Base-by-base conservation (phyloP, 352 stramenopile genomes). In the Pythium monospermum region DNA sequence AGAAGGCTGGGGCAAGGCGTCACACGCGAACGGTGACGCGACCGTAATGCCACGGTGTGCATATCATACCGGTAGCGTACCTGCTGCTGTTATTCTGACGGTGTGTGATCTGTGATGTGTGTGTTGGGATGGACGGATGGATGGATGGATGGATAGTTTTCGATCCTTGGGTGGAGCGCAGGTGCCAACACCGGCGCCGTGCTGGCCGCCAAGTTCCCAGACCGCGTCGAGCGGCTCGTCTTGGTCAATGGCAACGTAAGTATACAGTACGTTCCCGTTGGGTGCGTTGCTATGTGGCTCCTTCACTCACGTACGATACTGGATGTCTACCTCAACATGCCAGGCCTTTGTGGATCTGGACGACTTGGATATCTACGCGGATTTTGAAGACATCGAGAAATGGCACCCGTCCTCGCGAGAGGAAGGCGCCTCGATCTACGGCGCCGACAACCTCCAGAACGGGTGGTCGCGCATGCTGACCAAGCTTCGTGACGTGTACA, bases 171-270 rank as follows among this genome's bases (percentile, higher is more conserved):
- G 22, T 88, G 76, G 68, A 87, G 78, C 41, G 76, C 83, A 15
- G 83, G 83, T 23, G 83, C 83, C 37, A 93, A 91, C 57, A 69
- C 82, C 15, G 70, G 68, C 35, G 80, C 78, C 23, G 78, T 88
- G 8, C 54, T 93, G 16, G 80, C 83, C 2, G 74, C 77, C 36
- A 84, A 70, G 51, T 72, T 83, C 44, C 78, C 83, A 0, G 71
- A 87, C 31, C 71, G 77, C 30, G 68, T 93, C 23, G 66, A 75
- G 16, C 76, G 83, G 4, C 75, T 93, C 19, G 76, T 88, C 37
- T 60, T 93, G 35, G 61, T 91, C 43, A 87, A 87, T 30, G 80
- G 80, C 53, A 93, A 93, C 52, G 82, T 92, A 73, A 36, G 72
- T 41, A 13, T 28, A 12, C 21, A 42, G 6, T n/a, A 22, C 13